These are phyloP conservation scores for Globisporangium spinosum DNA, from an alignment of 352 stramenopile genomes.

Conservation along the genomic window DNA sequence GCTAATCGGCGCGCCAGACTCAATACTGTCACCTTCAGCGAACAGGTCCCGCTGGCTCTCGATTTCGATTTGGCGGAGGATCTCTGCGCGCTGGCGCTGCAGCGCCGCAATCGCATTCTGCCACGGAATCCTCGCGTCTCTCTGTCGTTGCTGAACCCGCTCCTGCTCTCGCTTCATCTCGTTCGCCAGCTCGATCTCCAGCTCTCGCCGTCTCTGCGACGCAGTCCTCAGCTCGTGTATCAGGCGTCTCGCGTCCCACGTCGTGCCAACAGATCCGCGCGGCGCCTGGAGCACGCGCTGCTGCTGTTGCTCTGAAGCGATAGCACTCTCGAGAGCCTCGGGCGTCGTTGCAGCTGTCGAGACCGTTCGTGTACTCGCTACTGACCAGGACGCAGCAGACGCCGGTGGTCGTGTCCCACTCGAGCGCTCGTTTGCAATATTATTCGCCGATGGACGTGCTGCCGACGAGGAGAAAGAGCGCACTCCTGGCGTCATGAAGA, in stretches of 20 bases:
- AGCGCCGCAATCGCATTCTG: slow-evolving; percentile 39
- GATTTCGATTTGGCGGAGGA: slow-evolving; percentile 40
- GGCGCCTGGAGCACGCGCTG: background rate
- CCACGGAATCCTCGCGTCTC: slow-evolving; percentile 16
- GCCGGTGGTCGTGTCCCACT: background rate
- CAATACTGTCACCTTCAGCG: background rate
- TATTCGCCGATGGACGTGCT: background rate
- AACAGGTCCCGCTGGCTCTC: slow-evolving; percentile 18
- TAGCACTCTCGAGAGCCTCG: background rate
- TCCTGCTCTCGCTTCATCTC: slow-evolving; percentile 30
- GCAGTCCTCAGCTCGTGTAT: slow-evolving; percentile 38
- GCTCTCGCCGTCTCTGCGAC: slow-evolving; percentile 24
- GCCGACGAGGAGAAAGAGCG: background rate
- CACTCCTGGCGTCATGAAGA: slow-evolving; percentile 8
- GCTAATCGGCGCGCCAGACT: background rate
- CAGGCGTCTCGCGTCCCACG: slow-evolving; percentile 28
- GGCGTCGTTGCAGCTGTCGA: slow-evolving; percentile 3
- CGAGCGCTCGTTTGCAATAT: background rate
- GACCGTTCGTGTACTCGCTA: slow-evolving; percentile 14
- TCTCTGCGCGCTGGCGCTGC: slow-evolving; percentile 40
- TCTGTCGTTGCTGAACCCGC: slow-evolving; percentile 12
- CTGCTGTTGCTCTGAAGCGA: background rate
- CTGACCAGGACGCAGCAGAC: slow-evolving; percentile 4
- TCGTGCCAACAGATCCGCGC: background rate
- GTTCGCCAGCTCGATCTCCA: slow-evolving; percentile 36